Base-by-base conservation (phyloP, 371 early-diverging fungal genomes). In the Mucor piriformis region DNA sequence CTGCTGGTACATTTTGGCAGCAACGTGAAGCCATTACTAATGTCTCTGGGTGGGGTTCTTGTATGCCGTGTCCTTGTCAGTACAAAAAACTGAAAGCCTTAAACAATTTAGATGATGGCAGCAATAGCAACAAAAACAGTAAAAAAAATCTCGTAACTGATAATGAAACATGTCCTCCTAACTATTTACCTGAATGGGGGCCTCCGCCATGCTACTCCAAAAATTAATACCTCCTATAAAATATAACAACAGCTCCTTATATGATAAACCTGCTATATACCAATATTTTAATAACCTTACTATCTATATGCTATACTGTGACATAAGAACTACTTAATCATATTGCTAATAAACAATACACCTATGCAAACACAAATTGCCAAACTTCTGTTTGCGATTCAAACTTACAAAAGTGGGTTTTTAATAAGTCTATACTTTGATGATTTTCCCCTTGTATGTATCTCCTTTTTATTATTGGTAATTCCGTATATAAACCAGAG, bases 21-120 rank as follows among this genome's bases (percentile, higher is more conserved):
- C 77, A 77, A 47, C 59, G 74, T n/a, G 64, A 69, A 38, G 57
- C 68, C 2, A 73, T 77, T 33, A 74, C 77, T 2, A 58, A 43
- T 15, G 61, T 57, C 11, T 46, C 58, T 16, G 50, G 61, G 1
- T 77, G 77, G 77, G 74, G 74, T 0, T 50, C 61, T 3, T 77
- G 74, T 38, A 13, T 51, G 2, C 63, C 63, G 5, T 77, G 77
- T 61, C 74, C 74, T 38, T 77, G 74, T 37, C 58, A 69, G 44
- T 40, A 57, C 34, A 73, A 67, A 21, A 46, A 44, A 11, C 27
- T 50, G 18, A 66, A 57, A 16, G 21, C 20, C 0, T 25, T 34
- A 20, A 16, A 38, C 8, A 16, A 33, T 32, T 6, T 29, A 8
- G 29, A 7, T 7, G 7, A 3, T 32, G 7, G 7, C 44, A 25